Base-by-base conservation (phyloP, 306 rosid species). In the Cyamopsis tetragonoloba region DNA sequence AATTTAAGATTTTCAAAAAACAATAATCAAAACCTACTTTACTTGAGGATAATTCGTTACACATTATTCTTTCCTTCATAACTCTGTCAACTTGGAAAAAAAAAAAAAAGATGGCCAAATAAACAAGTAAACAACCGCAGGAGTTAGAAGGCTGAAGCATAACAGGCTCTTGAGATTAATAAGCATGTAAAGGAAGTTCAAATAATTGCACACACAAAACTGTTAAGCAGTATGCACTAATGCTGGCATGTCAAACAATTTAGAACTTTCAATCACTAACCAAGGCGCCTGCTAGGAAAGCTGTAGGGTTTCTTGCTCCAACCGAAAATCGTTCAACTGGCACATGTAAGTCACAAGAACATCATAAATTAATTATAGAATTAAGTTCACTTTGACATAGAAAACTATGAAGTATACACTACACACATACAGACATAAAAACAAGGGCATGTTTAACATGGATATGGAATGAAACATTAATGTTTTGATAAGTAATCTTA, bases 271-370 rank as follows among this genome's bases (percentile, higher is more conserved):
- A 47, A 61, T 66, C 30, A 75, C 88, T 80, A 67, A 86, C 92
- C 84, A 71, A 62, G 58, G 89, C 82, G 30, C 92, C 92, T 1
- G 87, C 87, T 43, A 86, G 73, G 74, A 84, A 84, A 70, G 81
- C 87, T 18, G 89, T 84, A 47, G 85, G 85, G 57, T 84, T 84
- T 75, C 92, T 77, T 62, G 79, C 84, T 54, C 92, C 89, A 53
- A 86, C 66, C 39, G 92, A 86, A 66, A 86, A 84, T 39, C 92
- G 78, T 65, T 86, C 89, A 56, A 86, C 92, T 86, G 79, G 53
- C 62, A 61, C 71, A 70, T 64, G 47, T 54, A 66, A 77, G 31
- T 66, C 37, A 51, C 13, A 27, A 42, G 62, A 68, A 34, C 62
- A 62, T 67, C 49, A 77, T 66, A 42, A 46, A 18, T 74, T 53